Evolutionary conservation across 139 green algal genomes (phyloP).

Genomic region (Picochlorum sp.): DNA sequence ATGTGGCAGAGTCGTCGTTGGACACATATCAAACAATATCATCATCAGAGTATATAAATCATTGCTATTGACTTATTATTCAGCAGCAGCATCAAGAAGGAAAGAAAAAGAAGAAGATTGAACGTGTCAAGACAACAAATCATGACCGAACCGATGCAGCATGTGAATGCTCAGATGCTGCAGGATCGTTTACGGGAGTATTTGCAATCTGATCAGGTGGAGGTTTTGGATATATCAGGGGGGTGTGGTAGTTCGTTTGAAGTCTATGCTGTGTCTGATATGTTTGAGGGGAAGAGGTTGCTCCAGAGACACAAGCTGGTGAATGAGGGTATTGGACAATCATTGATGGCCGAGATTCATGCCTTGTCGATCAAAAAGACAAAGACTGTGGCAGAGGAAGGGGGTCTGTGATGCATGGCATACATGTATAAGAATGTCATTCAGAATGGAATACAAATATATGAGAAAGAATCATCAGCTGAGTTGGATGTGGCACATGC

Average conservation of each 20-base stretch:
- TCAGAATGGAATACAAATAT: not conserved
- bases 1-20: no score
- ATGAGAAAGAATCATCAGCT: not conserved
- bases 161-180: no score
- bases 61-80: no score
- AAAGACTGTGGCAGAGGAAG: not conserved
- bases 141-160: no score
- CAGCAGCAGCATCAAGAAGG: no score
- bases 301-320: conserved; percentile 28
- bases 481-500: conserved; percentile 6
- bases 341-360: conserved; percentile 27
- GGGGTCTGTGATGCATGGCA: not conserved
- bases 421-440: not conserved
- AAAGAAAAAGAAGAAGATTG: no score
- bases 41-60: no score
- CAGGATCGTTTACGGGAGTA: no score
- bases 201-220: no score
- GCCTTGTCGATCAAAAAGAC: conserved; percentile 21
- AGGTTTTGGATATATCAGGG: not conserved
- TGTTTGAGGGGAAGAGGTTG: conserved; percentile 20
- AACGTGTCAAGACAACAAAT: no score
- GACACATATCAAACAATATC: no score
- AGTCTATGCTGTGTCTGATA: conserved; percentile 12
- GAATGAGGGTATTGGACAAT: conserved; percentile 13
- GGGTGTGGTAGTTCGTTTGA: conserved; percentile 32